Base-by-base conservation (phyloP, 1,139 yeast species). In the Candida buenavistaensis region DNA sequence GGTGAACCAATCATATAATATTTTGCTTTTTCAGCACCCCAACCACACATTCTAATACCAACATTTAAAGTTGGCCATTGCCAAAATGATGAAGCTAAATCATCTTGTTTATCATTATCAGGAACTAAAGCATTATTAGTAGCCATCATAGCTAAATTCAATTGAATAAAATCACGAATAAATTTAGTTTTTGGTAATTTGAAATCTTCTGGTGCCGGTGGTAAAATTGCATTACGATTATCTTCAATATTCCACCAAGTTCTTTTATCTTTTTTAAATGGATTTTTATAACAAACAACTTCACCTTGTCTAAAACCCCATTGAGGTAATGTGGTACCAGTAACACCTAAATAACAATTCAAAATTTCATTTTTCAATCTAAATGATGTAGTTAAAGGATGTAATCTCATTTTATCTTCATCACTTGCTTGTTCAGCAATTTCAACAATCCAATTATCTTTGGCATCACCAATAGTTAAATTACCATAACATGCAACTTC, bases 261-360 rank as follows among this genome's bases (percentile, higher is more conserved):
- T 65, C 94, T 76, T 70, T 87, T 88, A 62, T 94, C 97, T 59
- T 94, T 83, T 39, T 62, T 72, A 59, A 84, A 80, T 30, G 95
- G 85, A 50, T 73, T 73, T 50, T 79, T 82, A 57, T 79, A 69
- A 65, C 99, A 94, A 5, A 82, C 83, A 46, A 92, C 94, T 68
- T 94, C 99, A 52, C 95, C 92, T 69, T 94, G 99, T 64, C 94
- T 82, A 78, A 88, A 94, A 45, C 99, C 99, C 99, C 99, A 94
- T 37, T 80, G 89, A 29, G 99, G 99, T 49, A 89, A 75, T 35
- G 74, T 62, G 48, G 68, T 67, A 43, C 96, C 96, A 30, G 94
- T 75, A 37, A 89, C 90, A 44, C 88, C 83, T 52, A 94, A 73
- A 62, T 92, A 92, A 68, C 98, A 94, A 40, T 82, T 82, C 59